Evolutionary conservation across 495 filamentous ascomycete genomes (phyloP).

Genomic region (Neurospora sp.): DNA sequence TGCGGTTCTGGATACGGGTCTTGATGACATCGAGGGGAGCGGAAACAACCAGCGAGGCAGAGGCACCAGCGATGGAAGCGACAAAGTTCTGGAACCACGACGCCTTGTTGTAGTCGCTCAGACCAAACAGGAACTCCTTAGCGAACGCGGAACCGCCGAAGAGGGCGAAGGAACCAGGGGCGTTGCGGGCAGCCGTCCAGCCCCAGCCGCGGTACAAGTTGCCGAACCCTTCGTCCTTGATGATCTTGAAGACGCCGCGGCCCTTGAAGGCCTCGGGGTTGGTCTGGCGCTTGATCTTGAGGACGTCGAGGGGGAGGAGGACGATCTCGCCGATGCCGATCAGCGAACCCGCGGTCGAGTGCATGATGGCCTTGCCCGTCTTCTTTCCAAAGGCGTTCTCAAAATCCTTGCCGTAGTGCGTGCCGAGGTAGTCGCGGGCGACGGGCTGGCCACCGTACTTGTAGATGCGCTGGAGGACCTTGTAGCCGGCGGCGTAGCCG

Average conservation of each 20-base stretch:
- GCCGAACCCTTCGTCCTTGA: conserved; percentile 89
- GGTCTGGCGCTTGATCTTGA: conserved; percentile 99
- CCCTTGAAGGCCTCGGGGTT: conserved; percentile 97
- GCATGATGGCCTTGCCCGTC: conserved; percentile 96
- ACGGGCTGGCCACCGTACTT: conserved; percentile 99
- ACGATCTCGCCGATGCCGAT: conserved; percentile 97
- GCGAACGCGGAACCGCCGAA: conserved; percentile 98
- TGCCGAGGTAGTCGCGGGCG: conserved; percentile 78
- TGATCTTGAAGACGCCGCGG: conserved; percentile 79
- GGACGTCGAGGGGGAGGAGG: conserved; percentile 85
- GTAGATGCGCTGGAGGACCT: conserved; percentile 94
- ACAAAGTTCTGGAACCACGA: conserved; percentile 94
- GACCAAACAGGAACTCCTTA: conserved; percentile 84
- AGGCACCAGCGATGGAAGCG: conserved; percentile 87
- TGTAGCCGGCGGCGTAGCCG: conserved; percentile 96
- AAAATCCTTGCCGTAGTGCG: conserved; percentile 71
- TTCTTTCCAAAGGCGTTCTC: conserved; percentile 88
- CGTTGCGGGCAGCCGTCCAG: conserved; percentile 96
- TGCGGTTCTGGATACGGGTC: conserved; percentile 97
- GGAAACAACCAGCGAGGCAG: conserved; percentile 83
- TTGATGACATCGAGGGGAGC: conserved; percentile 98
- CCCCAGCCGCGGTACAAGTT: conserved; percentile 83
- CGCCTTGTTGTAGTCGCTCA: conserved; percentile 92
- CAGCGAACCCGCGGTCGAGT: conserved; percentile 88
- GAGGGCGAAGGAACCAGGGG: conserved; percentile 92